Evolutionary conservation across 495 filamentous ascomycete species (phyloP).

Genomic region (Bryoglossum gracile): DNA sequence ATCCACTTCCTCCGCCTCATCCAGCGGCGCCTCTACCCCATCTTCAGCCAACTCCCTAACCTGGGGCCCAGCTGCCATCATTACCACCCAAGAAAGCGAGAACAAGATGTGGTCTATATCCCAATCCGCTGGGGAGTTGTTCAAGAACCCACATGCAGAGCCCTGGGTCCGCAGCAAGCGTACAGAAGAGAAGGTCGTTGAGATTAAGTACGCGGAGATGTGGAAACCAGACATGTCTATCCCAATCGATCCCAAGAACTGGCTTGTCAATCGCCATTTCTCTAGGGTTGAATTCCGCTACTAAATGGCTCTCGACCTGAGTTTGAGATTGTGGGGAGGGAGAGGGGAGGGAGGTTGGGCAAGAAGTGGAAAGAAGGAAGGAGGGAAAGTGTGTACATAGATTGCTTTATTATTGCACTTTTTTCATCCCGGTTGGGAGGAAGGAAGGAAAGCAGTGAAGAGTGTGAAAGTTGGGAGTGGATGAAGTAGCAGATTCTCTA

Average conservation of each 20-base stretch:
- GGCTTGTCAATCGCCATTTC: conserved; percentile 9
- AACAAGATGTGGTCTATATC: conserved; percentile 9
- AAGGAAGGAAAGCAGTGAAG: no score
- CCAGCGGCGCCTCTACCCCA: no score
- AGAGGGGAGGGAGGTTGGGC: background rate
- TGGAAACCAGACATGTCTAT: conserved; percentile 12
- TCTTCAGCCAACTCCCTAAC: no score
- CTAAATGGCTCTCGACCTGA: background rate
- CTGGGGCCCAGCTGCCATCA: no score
- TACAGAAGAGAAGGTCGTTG: background rate
- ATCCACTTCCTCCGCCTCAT: background rate
- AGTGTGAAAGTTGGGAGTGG: no score
- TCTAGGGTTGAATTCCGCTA: conserved; percentile 21
- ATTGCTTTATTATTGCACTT: no score
- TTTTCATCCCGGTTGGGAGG: no score
- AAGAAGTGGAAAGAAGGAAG: background rate
- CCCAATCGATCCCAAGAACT: conserved; percentile 15
- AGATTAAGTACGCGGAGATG: conserved; percentile 13
- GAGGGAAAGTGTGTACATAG: no score
- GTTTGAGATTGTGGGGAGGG: background rate
- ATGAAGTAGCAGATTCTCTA: no score
- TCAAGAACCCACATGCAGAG: conserved; percentile 12
- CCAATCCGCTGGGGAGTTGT: conserved; percentile 5
- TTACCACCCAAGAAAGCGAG: background rate
- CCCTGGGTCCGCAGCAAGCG: conserved; percentile 19